Evolutionary conservation across 495 filamentous ascomycete species (phyloP).

Genomic region (Trichocladium uniseriatum): DNA sequence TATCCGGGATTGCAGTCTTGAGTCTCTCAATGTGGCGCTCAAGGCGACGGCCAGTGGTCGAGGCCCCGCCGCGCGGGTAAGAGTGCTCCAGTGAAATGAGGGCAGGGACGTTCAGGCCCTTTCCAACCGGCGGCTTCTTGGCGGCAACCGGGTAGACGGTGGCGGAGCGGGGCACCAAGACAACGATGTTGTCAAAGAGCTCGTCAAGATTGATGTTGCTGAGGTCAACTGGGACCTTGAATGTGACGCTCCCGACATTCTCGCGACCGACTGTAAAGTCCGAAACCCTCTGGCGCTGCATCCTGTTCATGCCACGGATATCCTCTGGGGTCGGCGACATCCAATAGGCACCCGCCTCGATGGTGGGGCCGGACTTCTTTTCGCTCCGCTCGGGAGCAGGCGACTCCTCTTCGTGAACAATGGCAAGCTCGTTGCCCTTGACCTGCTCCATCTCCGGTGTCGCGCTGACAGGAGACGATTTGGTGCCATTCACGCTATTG

Average conservation of each 20-base stretch:
- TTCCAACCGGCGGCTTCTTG: slow-evolving; percentile 71
- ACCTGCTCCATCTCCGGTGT: slow-evolving; percentile 64
- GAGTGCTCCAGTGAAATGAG: slow-evolving; percentile 79
- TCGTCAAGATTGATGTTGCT: slow-evolving; percentile 59
- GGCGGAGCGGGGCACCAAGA: slow-evolving; percentile 61
- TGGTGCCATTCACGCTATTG: slow-evolving; percentile 44
- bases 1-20: slow-evolving; percentile 57
- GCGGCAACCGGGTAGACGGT: slow-evolving; percentile 74
- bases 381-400: slow-evolving; percentile 23
- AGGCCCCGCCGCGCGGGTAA: slow-evolving; percentile 58
- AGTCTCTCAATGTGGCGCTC: slow-evolving; percentile 77
- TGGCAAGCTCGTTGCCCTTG: slow-evolving; percentile 64
- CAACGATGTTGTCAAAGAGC: slow-evolving; percentile 62
- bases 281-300: slow-evolving; percentile 59
- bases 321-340: slow-evolving; percentile 66
- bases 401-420: slow-evolving; percentile 63
- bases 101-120: slow-evolving; percentile 85
- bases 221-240: slow-evolving; percentile 74
- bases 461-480: slow-evolving; percentile 31
- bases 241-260: slow-evolving; percentile 67
- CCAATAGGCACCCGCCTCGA: slow-evolving; percentile 68
- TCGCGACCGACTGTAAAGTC: slow-evolving; percentile 75
- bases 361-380: slow-evolving; percentile 34
- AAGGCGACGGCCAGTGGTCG: slow-evolving; percentile 36
- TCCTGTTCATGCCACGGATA: slow-evolving; percentile 61